phyloP scores from a whole-genome alignment of 2,329 filamentous ascomycete species.

The Aspergillus pseudotamarii region DNA sequence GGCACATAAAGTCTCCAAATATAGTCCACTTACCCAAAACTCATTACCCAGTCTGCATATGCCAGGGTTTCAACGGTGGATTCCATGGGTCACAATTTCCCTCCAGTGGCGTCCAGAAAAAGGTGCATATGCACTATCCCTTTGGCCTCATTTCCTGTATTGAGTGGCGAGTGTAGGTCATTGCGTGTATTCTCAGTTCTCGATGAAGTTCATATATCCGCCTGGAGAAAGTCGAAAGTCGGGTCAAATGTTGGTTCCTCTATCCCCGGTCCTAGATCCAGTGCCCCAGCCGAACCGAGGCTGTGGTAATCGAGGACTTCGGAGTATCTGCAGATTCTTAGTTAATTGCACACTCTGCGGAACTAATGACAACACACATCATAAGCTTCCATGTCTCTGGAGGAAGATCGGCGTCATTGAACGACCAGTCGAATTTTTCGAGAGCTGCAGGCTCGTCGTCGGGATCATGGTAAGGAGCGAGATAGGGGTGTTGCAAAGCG shows the following conservation, averaged over 20 bases:
- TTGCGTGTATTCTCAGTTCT: not conserved
- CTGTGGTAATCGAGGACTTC: conserved; percentile 99
- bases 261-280: not conserved
- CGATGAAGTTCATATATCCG: not conserved
- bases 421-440: conserved; percentile 99
- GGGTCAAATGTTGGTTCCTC: not conserved
- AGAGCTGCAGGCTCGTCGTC: conserved; percentile 93
- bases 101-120: not conserved
- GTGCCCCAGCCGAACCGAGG: conserved; percentile 51
- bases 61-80: not conserved
- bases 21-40: not conserved
- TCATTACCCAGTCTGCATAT: not conserved
- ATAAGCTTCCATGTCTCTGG: conserved; percentile 99
- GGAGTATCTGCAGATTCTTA: conserved; percentile 71
- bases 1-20: not conserved
- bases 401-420: conserved; percentile 94
- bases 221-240: not conserved
- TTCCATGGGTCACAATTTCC: not conserved
- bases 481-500: conserved; percentile 86
- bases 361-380: conserved; percentile 69
- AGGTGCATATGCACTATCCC: not conserved
- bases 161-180: not conserved
- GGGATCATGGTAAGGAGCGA: conserved; percentile 94
- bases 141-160: not conserved
- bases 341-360: not conserved